Evolutionary conservation across 163 green algal genomes (phyloP), one percentile per base, ranked within the genome.

Genomic region (Scenedesmus sp.): DNA sequence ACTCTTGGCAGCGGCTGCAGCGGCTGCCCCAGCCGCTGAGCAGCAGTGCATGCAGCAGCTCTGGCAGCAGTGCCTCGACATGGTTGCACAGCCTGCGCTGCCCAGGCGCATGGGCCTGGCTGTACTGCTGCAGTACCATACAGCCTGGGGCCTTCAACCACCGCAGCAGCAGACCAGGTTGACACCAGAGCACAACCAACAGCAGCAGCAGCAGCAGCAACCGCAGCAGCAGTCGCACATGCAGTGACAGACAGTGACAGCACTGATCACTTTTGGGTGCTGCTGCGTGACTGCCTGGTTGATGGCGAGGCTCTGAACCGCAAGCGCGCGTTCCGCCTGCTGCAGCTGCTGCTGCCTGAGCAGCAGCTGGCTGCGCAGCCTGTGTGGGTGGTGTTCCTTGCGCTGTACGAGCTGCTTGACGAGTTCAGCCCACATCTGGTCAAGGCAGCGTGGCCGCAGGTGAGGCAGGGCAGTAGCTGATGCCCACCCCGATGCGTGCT

Each of bases 301-400:
- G 88, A 92, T 42, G 37, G 0, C 26, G 88, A 92, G 81, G 7
- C 81, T 2, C 79, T 92, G 22, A 92, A 92, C 40, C 88, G 88
- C 81, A 92, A 92, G 88, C 81, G 88, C 24, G 88, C 88, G 16
- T 26, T 92, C 7, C 49, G 70, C 5, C 65, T 92, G 88, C 88
- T 92, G 82, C 88, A 92, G 88, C 80, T 88, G 88, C 88, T 89
- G 68, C 82, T 92, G 68, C 82, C 88, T 35, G 46, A 83, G n/a
- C 35, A 18, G 26, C 33, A 51, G 68, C 30, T 88, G 65, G 43
- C 42, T 26, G 79, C 35, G 37, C 46, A 78, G 82, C 88, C 81
- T 35, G 88, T 73, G 70, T 92, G 88, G 88, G 88, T 46, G 33
- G 70, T 85, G 81, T 92, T 83, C 26, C 43, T 92, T 51, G 46